phyloP scores from a whole-genome alignment of 1,284 basidiomycete species.

The Microbotryomycetes sp. region DNA sequence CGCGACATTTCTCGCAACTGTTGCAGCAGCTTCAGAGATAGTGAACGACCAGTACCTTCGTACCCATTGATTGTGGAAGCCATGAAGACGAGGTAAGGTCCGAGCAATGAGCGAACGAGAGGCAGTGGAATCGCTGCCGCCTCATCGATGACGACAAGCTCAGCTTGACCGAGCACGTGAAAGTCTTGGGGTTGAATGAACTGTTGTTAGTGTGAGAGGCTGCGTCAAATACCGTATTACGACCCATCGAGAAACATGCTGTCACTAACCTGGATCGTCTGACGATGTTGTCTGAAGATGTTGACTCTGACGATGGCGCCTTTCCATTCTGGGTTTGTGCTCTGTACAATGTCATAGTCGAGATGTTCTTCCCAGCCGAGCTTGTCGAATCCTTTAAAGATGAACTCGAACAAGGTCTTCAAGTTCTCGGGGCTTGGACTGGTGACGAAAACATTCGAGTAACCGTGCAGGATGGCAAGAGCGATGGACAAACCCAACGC shows the following conservation, averaged over 20 bases:
- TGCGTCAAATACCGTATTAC: not conserved
- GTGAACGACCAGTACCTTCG: slow-evolving; percentile 94
- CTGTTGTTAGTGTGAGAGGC: slow-evolving; percentile 45
- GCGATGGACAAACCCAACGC: slow-evolving; percentile 90
- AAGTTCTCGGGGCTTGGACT: slow-evolving; percentile 96
- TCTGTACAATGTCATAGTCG: slow-evolving; percentile 93
- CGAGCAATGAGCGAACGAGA: slow-evolving; percentile 87
- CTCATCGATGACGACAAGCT: slow-evolving; percentile 96
- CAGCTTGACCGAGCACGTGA: slow-evolving; percentile 94
- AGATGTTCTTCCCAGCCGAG: slow-evolving; percentile 96
- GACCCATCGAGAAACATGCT: slow-evolving; percentile 11
- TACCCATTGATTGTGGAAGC: slow-evolving; percentile 99
- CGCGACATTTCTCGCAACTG: slow-evolving; percentile 86
- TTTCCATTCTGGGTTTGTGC: slow-evolving; percentile 88
- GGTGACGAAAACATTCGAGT: slow-evolving; percentile 97
- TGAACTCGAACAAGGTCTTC: slow-evolving; percentile 95
- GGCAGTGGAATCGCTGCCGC: slow-evolving; percentile 96
- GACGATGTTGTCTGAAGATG: slow-evolving; percentile 83
- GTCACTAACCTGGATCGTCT: slow-evolving; percentile 75
- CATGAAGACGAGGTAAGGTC: slow-evolving; percentile 97
- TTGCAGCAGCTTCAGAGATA: slow-evolving; percentile 95
- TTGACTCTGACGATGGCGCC: slow-evolving; percentile 95
- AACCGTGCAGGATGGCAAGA: slow-evolving; percentile 86
- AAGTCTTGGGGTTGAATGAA: slow-evolving; percentile 98
- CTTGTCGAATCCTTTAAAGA: slow-evolving; percentile 93